These are phyloP conservation scores for Penicillium mononematosum DNA, from an alignment of 495 filamentous ascomycete species.

Conservation along the genomic window DNA sequence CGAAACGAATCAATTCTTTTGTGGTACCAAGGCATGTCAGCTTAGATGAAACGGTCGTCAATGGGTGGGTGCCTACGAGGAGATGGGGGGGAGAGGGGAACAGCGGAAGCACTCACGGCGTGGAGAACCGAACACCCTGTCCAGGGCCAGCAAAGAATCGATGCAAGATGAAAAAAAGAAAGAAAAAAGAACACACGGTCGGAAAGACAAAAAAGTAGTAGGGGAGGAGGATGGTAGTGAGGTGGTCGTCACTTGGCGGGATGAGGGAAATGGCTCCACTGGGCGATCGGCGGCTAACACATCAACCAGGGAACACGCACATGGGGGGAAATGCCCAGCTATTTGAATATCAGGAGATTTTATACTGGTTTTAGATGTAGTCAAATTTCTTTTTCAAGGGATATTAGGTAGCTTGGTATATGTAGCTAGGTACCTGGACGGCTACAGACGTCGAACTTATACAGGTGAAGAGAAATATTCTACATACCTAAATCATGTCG, in stretches of 20 bases:
- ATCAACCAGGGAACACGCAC: conserved; percentile 27
- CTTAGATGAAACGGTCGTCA: conserved; percentile 22
- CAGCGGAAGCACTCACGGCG: conserved; percentile 19
- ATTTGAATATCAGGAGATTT: conserved; percentile 1
- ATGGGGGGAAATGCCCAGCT: conserved; percentile 10
- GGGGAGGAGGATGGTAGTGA: conserved; percentile 26
- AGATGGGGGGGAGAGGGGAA: conserved; percentile 22
- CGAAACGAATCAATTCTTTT: conserved; percentile 11
- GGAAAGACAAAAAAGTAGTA: conserved; percentile 18
- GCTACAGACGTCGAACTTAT: neutral
- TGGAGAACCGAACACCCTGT: conserved; percentile 13
- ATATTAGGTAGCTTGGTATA: neutral
- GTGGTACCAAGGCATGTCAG: conserved; percentile 19
- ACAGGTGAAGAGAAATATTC: neutral
- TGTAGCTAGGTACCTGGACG: neutral
- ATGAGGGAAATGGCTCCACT: conserved; percentile 39
- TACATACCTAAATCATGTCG: neutral
- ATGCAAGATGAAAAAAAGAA: conserved; percentile 14
- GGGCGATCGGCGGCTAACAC: conserved; percentile 45
- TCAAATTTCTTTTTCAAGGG: neutral
- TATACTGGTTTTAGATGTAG: neutral
- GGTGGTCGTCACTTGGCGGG: conserved; percentile 43
- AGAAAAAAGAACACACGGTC: conserved; percentile 4
- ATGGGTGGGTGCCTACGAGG: conserved; percentile 29
- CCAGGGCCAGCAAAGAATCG: conserved; percentile 12